phyloP scores from a whole-genome alignment of 2,329 filamentous ascomycete species.

The Parafenestella ontariensis region DNA sequence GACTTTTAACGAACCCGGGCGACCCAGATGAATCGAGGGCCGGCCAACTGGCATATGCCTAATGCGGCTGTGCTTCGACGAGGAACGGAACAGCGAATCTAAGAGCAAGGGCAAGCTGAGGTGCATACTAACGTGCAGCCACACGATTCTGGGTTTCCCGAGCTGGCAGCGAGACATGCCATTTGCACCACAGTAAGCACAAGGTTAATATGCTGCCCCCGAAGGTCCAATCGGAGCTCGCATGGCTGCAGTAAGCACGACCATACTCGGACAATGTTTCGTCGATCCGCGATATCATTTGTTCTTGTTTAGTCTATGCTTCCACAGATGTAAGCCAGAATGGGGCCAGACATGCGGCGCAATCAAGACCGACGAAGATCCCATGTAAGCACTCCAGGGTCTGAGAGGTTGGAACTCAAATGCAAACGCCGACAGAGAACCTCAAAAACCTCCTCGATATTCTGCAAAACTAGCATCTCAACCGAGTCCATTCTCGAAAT shows the following conservation, averaged over 20 bases:
- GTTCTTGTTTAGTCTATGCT: conserved; percentile 5
- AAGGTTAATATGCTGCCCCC: conserved; percentile 10
- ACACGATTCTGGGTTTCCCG: conserved; percentile 12
- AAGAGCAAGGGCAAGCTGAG: conserved; percentile 17
- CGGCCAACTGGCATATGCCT: conserved; percentile 11
- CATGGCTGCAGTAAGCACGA: conserved; percentile 15
- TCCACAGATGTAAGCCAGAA: conserved; percentile 10
- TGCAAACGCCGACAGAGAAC: not conserved
- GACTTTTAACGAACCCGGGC: conserved; percentile 11
- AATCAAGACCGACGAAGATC: conserved; percentile 7
- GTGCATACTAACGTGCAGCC: conserved; percentile 12
- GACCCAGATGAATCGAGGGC: conserved; percentile 1
- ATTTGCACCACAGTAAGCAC: conserved; percentile 23
- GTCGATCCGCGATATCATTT: conserved; percentile 14
- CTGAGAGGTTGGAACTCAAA: not conserved
- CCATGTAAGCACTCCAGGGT: conserved; percentile 8
- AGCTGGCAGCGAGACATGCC: conserved; percentile 11
- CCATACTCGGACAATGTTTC: conserved; percentile 1
- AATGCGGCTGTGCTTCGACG: conserved; percentile 17
- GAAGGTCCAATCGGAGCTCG: conserved; percentile 15
- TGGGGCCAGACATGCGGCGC: conserved; percentile 9
- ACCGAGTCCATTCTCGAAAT: not conserved
- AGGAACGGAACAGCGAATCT: conserved; percentile 7
- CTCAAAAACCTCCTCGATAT: not conserved
- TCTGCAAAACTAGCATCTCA: not conserved